Evolutionary conservation across 257 asterid species (phyloP), one percentile per base, ranked within the genome.

Genomic region (Ballota nigra): DNA sequence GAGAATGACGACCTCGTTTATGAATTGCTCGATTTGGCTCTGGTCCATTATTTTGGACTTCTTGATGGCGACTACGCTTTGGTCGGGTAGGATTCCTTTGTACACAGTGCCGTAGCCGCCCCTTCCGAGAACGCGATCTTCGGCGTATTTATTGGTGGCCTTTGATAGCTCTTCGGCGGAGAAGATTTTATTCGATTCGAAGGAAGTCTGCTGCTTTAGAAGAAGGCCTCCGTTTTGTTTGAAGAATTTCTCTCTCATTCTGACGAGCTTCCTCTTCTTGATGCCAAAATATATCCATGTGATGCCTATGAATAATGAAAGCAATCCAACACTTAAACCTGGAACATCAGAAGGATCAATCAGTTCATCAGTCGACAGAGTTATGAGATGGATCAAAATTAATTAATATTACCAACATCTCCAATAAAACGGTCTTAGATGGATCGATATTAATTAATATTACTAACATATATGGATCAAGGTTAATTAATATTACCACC

Each of bases 31-130:
- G 8, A 77, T 47, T 24, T 77, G 81, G 33, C 53, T 71, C 49
- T 65, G 66, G 24, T 71, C 78, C 81, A 77, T 72, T 24, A 60
- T 51, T 19, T 70, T 36, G 0, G 81, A 77, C 52, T 72, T 77
- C 23, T 72, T 77, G 24, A 77, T 53, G 4, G 81, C 81, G 7
- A 77, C 81, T 2, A 66, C 10, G 1, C 63, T 69, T 12, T 71
- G 36, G 12, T 77, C 77, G 0, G 51, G 24, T 2, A 77, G 34
- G 3, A 71, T 65, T 16, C 73, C 81, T 65, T 24, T 57, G 69
- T 77, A 77, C 0, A 77, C 81, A 2, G 81, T 77, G 8, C 80
- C 80, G 5, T 52, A 69, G 5, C 76, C 80, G 0, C 80, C 80
- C 12, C 61, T 24, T 2, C 80, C 80, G n/a, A 76, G 47, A 1